Conservation (phyloP, 352 stramenopile species). For the Saprolegnia diclina region DNA sequence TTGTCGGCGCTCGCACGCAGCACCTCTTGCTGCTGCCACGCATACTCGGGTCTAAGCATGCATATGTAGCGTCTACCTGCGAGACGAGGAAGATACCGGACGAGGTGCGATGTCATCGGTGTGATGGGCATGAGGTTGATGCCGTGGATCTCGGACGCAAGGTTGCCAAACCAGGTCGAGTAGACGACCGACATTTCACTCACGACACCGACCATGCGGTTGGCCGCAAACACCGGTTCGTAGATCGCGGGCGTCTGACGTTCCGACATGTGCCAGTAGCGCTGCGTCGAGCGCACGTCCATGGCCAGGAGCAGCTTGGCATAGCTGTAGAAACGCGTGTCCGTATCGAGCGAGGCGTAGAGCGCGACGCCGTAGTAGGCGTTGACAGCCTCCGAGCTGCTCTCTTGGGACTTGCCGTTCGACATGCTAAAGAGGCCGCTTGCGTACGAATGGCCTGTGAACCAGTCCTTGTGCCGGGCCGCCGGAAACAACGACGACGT, state of each 20-base stretch:
- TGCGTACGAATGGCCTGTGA: conserved; percentile 94
- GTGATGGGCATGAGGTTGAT: conserved; percentile 85
- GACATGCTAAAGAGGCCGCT: conserved; percentile 92
- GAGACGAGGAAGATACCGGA: conserved; percentile 45
- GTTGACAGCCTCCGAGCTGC: conserved; percentile 93
- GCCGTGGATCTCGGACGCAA: conserved; percentile 66
- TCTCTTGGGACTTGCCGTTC: conserved; percentile 95
- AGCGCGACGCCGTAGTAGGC: conserved; percentile 94
- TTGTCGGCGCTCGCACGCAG: conserved; percentile 1
- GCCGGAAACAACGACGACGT: conserved; percentile 70
- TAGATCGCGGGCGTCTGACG: conserved; percentile 59
- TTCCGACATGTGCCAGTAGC: conserved; percentile 93
- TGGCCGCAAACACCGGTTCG: conserved; percentile 62
- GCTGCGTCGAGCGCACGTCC: conserved; percentile 90
- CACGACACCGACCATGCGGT: conserved; percentile 75
- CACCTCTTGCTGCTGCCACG: conserved; percentile 28
- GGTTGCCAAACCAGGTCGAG: conserved; percentile 79
- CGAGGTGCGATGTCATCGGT: conserved; percentile 52
- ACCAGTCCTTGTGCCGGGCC: conserved; percentile 94
- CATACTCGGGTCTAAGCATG: conserved; percentile 44
- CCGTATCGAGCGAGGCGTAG: conserved; percentile 58
- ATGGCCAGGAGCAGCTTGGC: conserved; percentile 86
- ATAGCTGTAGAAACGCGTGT: conserved; percentile 68
- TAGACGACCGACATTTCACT: conserved; percentile 72
- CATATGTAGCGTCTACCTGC: too few species aligned